Evolutionary conservation across 106 monocot species (phyloP).

Genomic region (Iris macrosiphon): DNA sequence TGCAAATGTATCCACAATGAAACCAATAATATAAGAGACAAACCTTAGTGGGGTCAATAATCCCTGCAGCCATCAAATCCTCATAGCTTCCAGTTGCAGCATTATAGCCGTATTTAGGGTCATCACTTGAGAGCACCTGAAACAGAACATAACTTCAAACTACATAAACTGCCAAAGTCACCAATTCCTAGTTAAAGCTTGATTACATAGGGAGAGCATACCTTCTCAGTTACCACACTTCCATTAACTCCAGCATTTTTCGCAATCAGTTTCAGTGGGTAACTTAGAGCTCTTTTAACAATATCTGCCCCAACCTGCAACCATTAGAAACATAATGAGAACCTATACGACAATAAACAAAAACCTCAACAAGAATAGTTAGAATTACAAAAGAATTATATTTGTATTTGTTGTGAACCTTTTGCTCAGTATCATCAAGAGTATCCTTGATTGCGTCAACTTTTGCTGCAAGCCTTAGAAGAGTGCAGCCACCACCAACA

Average conservation of each 20-base stretch:
- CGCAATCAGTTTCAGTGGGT: conserved; percentile 69
- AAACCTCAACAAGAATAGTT: background rate
- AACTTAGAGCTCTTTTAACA: conserved; percentile 60
- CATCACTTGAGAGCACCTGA: conserved; percentile 76
- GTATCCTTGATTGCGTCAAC: conserved; percentile 68
- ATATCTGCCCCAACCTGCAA: conserved; percentile 65
- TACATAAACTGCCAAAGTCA: background rate
- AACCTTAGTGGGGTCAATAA: conserved; percentile 97
- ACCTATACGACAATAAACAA: background rate
- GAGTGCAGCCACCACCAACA: conserved; percentile 73
- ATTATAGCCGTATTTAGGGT: conserved; percentile 76
- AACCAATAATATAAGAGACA: too few species aligned
- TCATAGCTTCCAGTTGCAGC: conserved; percentile 91
- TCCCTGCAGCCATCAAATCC: conserved; percentile 93
- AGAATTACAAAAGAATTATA: background rate
- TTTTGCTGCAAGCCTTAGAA: conserved; percentile 58
- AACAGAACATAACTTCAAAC: background rate
- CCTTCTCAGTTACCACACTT: conserved; percentile 72
- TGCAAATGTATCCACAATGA: too few species aligned
- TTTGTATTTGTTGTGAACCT: conserved; percentile 19
- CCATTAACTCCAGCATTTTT: conserved; percentile 84
- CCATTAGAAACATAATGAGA: background rate
- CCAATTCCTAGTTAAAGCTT: background rate
- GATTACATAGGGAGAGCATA: conserved; percentile 1
- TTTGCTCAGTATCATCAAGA: conserved; percentile 72